phyloP scores from a whole-genome alignment of 1,284 basidiomycete species.

The Anthracocystis walkeri region DNA sequence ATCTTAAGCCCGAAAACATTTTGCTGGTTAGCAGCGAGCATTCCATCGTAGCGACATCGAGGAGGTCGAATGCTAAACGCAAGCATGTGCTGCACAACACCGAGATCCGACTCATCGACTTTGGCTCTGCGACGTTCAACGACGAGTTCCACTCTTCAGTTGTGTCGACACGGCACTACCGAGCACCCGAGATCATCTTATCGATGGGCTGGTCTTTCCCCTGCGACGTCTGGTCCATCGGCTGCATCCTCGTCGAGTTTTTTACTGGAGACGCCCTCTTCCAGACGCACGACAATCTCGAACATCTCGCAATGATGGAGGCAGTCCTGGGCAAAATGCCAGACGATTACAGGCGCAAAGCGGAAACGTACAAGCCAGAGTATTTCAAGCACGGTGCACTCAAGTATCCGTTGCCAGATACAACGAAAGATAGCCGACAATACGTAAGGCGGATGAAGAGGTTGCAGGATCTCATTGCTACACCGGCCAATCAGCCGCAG shows the following conservation, averaged over 20 bases:
- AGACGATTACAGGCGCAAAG: slow-evolving; percentile 76
- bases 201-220: slow-evolving; percentile 96
- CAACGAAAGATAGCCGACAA: slow-evolving; percentile 88
- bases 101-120: slow-evolving; percentile 96
- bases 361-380: slow-evolving; percentile 80
- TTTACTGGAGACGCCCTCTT: slow-evolving; percentile 97
- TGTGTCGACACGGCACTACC: slow-evolving; percentile 96
- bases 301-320: slow-evolving; percentile 99
- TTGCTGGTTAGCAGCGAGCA: slow-evolving; percentile 89
- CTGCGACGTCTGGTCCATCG: slow-evolving; percentile 97
- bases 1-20: slow-evolving; percentile 89
- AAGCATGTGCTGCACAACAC: slow-evolving; percentile 80
- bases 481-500: slow-evolving; percentile 31
- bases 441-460: slow-evolving; percentile 89
- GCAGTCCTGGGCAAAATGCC: slow-evolving; percentile 98
- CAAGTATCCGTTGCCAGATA: slow-evolving; percentile 90
- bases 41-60: slow-evolving; percentile 64
- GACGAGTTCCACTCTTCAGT: slow-evolving; percentile 98
- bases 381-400: slow-evolving; percentile 89
- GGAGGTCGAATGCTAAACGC: slow-evolving; percentile 59
- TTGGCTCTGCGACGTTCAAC: slow-evolving; percentile 97
- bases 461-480: slow-evolving; percentile 85
- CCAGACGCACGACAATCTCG: slow-evolving; percentile 98
- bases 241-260: slow-evolving; percentile 98
- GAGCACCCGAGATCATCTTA: slow-evolving; percentile 98